Evolutionary conservation across 345 rosid genomes (phyloP).

Genomic region (Citrus medica): DNA sequence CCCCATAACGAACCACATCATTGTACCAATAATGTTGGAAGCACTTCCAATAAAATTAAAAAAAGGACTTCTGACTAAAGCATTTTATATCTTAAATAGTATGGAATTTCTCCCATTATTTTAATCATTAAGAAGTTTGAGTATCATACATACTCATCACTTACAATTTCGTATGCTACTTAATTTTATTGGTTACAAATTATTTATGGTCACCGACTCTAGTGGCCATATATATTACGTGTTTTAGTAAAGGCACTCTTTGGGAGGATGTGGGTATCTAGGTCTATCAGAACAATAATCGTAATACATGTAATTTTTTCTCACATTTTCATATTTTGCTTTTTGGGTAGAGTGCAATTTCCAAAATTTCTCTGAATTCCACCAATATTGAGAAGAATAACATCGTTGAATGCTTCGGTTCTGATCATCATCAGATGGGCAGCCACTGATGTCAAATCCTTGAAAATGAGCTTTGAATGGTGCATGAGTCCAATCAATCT

Average conservation of each 20-base stretch:
- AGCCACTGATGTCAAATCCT: slow-evolving; percentile 43
- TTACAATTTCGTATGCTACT: background rate
- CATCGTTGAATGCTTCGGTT: slow-evolving; percentile 14
- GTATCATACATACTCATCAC: background rate
- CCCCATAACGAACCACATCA: background rate
- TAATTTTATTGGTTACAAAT: background rate
- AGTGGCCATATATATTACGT: background rate
- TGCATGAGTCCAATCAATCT: slow-evolving; percentile 53
- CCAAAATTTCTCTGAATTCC: slow-evolving; percentile 48
- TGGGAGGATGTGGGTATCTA: slow-evolving; percentile 26
- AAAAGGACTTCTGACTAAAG: background rate
- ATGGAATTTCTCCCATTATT: background rate
- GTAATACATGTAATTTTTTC: slow-evolving; percentile 26
- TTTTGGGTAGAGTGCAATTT: slow-evolving; percentile 16
- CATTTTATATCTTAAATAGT: background rate
- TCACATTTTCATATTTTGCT: slow-evolving; percentile 18
- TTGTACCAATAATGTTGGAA: background rate
- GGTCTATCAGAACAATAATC: slow-evolving; percentile 41
- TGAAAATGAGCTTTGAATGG: slow-evolving; percentile 53
- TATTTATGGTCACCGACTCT: background rate
- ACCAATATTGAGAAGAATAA: slow-evolving; percentile 41
- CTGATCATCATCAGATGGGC: slow-evolving; percentile 12
- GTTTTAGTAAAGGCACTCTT: slow-evolving; percentile 24
- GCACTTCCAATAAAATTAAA: background rate
- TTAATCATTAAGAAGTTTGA: background rate